Percentiles rank a stretch among this genome's conserved stretches.
These are phyloP conservation scores for Pharnaceum exiguum DNA, from an alignment of 148 eudicot genomes.

Conservation along the genomic window DNA sequence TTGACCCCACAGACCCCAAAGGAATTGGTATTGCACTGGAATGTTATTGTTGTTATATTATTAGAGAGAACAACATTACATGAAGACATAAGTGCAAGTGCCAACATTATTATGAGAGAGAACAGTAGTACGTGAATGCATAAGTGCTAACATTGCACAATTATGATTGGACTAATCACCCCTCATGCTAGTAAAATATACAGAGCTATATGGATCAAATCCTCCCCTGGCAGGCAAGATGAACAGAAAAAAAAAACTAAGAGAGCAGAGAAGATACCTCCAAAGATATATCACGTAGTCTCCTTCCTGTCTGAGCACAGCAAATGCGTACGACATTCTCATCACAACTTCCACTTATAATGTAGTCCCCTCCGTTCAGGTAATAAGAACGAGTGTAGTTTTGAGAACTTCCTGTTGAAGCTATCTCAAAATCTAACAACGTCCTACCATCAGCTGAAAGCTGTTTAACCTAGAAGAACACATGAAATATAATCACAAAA, in stretches of 20 bases:
- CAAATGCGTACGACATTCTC: conserved; percentile 80
- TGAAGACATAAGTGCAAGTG: too few relatives aligned
- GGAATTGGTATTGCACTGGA: too few relatives aligned
- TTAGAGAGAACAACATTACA: too few relatives aligned
- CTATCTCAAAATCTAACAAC: conserved; percentile 59
- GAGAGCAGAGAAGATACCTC: conserved; percentile 35
- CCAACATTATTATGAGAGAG: too few relatives aligned
- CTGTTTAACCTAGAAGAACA: conserved; percentile 68
- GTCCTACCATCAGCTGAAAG: conserved; percentile 85
- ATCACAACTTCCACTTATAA: conserved; percentile 89
- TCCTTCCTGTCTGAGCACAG: conserved; percentile 88
- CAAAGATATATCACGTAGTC: conserved; percentile 66
- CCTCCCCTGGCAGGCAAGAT: background rate
- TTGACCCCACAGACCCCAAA: too few relatives aligned
- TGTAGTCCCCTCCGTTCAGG: conserved; percentile 88
- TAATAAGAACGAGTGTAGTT: conserved; percentile 92
- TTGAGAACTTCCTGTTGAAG: conserved; percentile 78
- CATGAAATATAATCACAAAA: too few relatives aligned
- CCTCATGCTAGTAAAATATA: too few relatives aligned
- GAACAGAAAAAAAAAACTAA: background rate
- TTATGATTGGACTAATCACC: too few relatives aligned
- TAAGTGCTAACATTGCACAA: too few relatives aligned
- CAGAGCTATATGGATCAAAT: background rate
- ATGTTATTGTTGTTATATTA: too few relatives aligned
- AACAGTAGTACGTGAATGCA: too few relatives aligned